Evolutionary conservation across 2,329 filamentous ascomycete species (phyloP), one percentile per base, ranked within the genome.

Genomic region (Aureobasidium sp.): DNA sequence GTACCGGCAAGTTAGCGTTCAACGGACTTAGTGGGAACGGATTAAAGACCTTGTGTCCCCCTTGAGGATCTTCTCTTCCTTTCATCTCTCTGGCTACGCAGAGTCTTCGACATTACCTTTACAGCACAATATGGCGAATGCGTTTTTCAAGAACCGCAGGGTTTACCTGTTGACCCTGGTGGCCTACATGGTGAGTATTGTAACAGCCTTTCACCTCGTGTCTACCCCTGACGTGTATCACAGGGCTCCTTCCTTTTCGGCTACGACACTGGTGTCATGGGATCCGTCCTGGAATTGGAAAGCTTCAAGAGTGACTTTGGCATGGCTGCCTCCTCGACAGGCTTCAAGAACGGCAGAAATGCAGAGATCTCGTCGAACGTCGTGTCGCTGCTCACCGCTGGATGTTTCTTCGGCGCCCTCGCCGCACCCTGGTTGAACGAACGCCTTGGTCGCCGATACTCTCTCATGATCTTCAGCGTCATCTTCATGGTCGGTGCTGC

Each of bases 361-460:
- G 79, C 73, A 4, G 71, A 74, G 37, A 79, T 87, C 57, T 81
- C 81, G 43, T 82, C 85, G 63, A 88, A 87, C 67, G 84, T 89
- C 61, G 86, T 88, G 31, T 86, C 84, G 21, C 84, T 83, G 0
- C 79, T 89, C 13, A 85, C 88, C 70, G 86, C 82, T 42, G 85
- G 86, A 47, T 87, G 84, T 63, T 88, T 88, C 70, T 77, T 82
- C 59, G 84, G 84, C 31, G 84, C 84, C 63, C 77, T 88, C 63
- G 64, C 81, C 17, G 78, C 79, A 6, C 77, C 77, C 29, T 82
- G 78, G 77, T 67, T 81, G 53, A 77, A 81, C 10, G 82, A 84
- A 65, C 72, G 69, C 63, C 82, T 73, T 64, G 85, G 85, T 15
- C 78, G 85, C 49, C 79, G 80, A 45, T 67, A 64, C 21, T 77